Conservation (phyloP, 2,329 filamentous ascomycete species). For the Fusarium dlaminii region DNA sequence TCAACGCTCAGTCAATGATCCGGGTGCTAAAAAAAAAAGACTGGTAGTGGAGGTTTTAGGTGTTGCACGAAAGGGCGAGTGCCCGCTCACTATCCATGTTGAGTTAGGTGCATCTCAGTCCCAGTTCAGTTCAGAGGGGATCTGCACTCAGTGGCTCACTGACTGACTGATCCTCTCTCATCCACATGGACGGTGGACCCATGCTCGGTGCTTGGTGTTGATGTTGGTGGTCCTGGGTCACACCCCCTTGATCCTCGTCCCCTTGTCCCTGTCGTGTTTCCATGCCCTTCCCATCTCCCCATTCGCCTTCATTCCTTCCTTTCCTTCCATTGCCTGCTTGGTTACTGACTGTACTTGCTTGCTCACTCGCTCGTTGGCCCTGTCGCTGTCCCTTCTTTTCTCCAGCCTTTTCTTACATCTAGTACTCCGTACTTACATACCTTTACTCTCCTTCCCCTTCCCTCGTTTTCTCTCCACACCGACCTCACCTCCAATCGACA, state of each 20-base stretch:
- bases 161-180: slow-evolving; percentile 11
- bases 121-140: slow-evolving; percentile 19
- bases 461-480: slow-evolving; percentile 40
- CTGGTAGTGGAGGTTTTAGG: background rate
- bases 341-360: background rate
- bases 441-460: slow-evolving; percentile 35
- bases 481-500: slow-evolving; percentile 46
- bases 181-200: slow-evolving; percentile 4
- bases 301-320: slow-evolving; percentile 45
- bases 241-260: slow-evolving; percentile 34
- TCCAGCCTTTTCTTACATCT: slow-evolving; percentile 41
- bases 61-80: slow-evolving; percentile 19
- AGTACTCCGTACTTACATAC: slow-evolving; percentile 37
- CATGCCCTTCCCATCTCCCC: slow-evolving; percentile 44
- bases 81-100: slow-evolving; percentile 29
- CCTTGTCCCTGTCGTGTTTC: slow-evolving; percentile 49
- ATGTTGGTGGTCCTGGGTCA: slow-evolving; percentile 12
- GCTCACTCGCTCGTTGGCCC: slow-evolving; percentile 32
- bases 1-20: slow-evolving; percentile 4
- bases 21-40: slow-evolving; percentile 21
- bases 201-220: slow-evolving; percentile 1
- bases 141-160: background rate
- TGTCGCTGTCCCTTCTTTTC: slow-evolving; percentile 45
- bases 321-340: slow-evolving; percentile 33
- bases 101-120: slow-evolving; percentile 30